Conservation (phyloP, 495 filamentous ascomycete genomes). For the Umbilicaria muhlenbergii region DNA sequence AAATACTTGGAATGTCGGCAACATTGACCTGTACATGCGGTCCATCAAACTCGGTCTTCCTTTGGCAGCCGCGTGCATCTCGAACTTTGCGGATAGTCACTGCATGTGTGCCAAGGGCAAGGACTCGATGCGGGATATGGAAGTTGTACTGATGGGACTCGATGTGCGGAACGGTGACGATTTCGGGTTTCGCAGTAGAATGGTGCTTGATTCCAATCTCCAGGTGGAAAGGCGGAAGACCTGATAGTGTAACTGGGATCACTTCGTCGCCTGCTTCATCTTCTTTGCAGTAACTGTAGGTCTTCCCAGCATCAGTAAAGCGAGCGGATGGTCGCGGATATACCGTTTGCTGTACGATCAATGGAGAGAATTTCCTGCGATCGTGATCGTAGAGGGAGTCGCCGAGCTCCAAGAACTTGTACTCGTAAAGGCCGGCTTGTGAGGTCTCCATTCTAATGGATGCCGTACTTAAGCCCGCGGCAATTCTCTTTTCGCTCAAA, state of each 20-base stretch:
- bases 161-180: slow-evolving; percentile 63
- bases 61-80: slow-evolving; percentile 70
- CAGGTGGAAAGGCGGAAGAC: slow-evolving; percentile 73
- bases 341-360: slow-evolving; percentile 69
- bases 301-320: slow-evolving; percentile 79
- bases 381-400: slow-evolving; percentile 75
- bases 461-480: slow-evolving; percentile 51
- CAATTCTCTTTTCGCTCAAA: slow-evolving; percentile 47
- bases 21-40: slow-evolving; percentile 73
- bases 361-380: slow-evolving; percentile 33
- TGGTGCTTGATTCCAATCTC: slow-evolving; percentile 90
- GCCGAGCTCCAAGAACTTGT: slow-evolving; percentile 64
- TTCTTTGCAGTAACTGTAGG: slow-evolving; percentile 84
- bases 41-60: slow-evolving; percentile 46
- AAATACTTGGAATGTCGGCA: slow-evolving; percentile 81
- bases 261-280: slow-evolving; percentile 67
- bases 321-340: slow-evolving; percentile 62
- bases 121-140: slow-evolving; percentile 62
- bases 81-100: slow-evolving; percentile 78
- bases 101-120: slow-evolving; percentile 71
- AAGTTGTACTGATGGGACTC: slow-evolving; percentile 57
- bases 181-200: slow-evolving; percentile 59
- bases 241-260: slow-evolving; percentile 70
- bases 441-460: slow-evolving; percentile 72
- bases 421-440: slow-evolving; percentile 67